These are phyloP conservation scores for Omphalotus guepiniiformis DNA, from an alignment of 768 basidiomycete genomes.

Conservation along the genomic window DNA sequence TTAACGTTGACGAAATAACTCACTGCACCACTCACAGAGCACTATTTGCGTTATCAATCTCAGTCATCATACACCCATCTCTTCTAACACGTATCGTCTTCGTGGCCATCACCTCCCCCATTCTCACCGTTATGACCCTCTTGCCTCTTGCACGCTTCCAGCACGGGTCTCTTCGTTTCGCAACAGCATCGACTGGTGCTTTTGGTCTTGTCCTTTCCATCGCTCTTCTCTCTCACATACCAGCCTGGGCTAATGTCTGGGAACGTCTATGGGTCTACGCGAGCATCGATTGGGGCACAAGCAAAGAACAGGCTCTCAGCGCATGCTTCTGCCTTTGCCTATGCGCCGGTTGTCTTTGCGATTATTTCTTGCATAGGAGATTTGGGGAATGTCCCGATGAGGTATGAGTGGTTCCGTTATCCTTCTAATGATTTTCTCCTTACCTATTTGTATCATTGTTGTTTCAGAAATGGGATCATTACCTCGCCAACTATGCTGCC, in stretches of 20 bases:
- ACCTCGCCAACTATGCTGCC: slow-evolving; percentile 54
- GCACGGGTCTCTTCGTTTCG: slow-evolving; percentile 46
- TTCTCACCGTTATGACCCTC: slow-evolving; percentile 36
- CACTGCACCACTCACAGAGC: too few relatives aligned
- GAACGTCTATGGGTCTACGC: slow-evolving; percentile 53
- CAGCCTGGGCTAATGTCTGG: slow-evolving; percentile 60
- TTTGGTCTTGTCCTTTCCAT: slow-evolving; percentile 53
- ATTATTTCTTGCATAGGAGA: slow-evolving; percentile 52
- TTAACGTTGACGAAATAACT: too few relatives aligned
- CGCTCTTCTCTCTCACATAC: slow-evolving; percentile 45
- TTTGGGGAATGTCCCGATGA: slow-evolving; percentile 69
- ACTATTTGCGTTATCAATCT: slow-evolving; percentile 43
- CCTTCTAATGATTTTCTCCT: slow-evolving; percentile 6
- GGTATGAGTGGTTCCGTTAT: too few relatives aligned
- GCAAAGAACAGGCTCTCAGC: slow-evolving; percentile 53
- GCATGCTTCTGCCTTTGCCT: slow-evolving; percentile 54
- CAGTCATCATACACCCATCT: slow-evolving; percentile 52
- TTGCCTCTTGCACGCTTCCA: slow-evolving; percentile 44
- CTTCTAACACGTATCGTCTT: slow-evolving; percentile 46
- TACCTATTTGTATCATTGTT: neutral
- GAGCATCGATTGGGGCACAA: slow-evolving; percentile 48
- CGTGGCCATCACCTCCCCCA: slow-evolving; percentile 29
- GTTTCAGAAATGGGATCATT: slow-evolving; percentile 62
- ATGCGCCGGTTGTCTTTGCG: slow-evolving; percentile 38
- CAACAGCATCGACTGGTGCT: slow-evolving; percentile 49